phyloP scores from a whole-genome alignment of 2,329 filamentous ascomycete species.

The Aspergillus sergii region DNA sequence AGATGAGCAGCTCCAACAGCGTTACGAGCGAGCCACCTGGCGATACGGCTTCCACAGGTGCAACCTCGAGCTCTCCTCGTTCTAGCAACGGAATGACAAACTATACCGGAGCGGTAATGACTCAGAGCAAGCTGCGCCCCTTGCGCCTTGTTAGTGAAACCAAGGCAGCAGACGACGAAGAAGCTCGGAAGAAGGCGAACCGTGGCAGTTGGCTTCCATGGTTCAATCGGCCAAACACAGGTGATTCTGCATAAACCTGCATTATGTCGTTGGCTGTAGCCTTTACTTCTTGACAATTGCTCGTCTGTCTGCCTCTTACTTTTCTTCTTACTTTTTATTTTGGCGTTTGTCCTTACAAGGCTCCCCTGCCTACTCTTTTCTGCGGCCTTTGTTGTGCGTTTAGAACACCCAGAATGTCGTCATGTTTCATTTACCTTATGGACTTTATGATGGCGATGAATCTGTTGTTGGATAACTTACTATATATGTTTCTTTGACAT shows the following conservation, averaged over 20 bases:
- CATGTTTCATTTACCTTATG: constrained; percentile 18
- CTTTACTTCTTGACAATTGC: constrained; percentile 2
- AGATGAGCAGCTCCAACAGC: constrained; percentile 70
- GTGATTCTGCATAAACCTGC: constrained; percentile 12
- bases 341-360: constrained; percentile 7
- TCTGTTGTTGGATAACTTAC: constrained; percentile 3
- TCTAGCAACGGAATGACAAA: constrained; percentile 70
- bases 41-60: constrained; percentile 47
- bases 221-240: constrained; percentile 43
- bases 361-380: background rate
- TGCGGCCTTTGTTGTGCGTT: constrained; percentile 7
- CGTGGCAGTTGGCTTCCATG: constrained; percentile 51
- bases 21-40: constrained; percentile 52
- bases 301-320: constrained; percentile 8
- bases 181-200: constrained; percentile 50
- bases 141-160: constrained; percentile 70
- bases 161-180: constrained; percentile 44
- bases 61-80: constrained; percentile 57
- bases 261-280: constrained; percentile 3
- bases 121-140: constrained; percentile 76
- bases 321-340: constrained; percentile 8
- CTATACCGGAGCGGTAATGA: constrained; percentile 65
- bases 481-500: constrained; percentile 9
- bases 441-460: constrained; percentile 14
- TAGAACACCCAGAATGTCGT: constrained; percentile 16